Base-by-base conservation (phyloP, 2,329 filamentous ascomycete genomes). In the Epichloe festucae region DNA sequence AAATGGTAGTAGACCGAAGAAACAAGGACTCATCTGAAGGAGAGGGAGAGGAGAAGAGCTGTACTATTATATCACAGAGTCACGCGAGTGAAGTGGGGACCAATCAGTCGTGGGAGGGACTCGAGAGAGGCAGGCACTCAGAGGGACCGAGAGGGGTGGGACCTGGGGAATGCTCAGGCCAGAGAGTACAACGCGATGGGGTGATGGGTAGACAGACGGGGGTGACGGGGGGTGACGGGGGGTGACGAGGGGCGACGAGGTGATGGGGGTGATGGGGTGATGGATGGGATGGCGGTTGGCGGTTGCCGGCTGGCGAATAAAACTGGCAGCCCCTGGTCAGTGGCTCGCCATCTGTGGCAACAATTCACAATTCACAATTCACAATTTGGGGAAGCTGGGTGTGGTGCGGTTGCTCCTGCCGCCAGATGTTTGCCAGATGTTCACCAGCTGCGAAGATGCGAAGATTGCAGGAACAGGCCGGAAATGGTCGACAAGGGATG, bases 21-120 rank as follows among this genome's bases (percentile, higher is more conserved):
- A n/a, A 35, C 19, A 27, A 27, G 45, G 31, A 31, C 5, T 21
- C 40, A 46, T 41, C 39, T 7, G 48, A 39, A 45, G 12, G 34
- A 42, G 52, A 49, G 34, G 38, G 40, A 55, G 50, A 53, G 51
- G 50, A 53, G 50, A 35, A 51, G 55, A 51, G 55, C 51, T 49
- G 53, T 53, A 52, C 41, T 57, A 51, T 55, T 58, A 56, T 58
- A 59, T 54, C 54, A 56, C 48, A 51, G 44, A 50, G 57, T 59
- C 57, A 58, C 57, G 56, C 56, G 54, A 58, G 53, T 54, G 51
- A 53, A 49, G 58, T 53, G 54, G 54, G 55, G 54, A 48, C 54
- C 53, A 55, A 57, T 58, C 51, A 56, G 40, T n/a, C 23, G 42
- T 21, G 39, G 35, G 36, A 42, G 10, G 10, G 12, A 19, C 38